Percentiles rank a stretch among this genome's conserved stretches.
These are phyloP conservation scores for Scenedesmus sp. DNA, from an alignment of 163 green algal species.

Conservation along the genomic window DNA sequence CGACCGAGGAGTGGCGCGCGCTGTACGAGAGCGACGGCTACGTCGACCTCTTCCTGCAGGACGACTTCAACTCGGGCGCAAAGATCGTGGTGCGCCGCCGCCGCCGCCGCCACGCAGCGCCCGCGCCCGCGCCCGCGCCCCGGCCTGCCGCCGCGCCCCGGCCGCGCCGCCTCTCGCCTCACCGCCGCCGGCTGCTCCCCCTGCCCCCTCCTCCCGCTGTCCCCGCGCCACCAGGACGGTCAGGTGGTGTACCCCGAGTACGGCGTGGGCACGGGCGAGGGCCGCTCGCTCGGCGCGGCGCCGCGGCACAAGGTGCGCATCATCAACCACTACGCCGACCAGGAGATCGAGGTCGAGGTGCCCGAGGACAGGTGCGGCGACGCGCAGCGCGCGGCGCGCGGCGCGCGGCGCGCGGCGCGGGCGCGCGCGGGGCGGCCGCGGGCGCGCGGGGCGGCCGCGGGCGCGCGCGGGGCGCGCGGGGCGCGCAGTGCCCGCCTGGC, in stretches of 20 bases:
- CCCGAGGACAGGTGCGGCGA: conserved; percentile 87
- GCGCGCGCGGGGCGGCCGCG: neutral
- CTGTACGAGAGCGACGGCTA: conserved; percentile 85
- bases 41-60: conserved; percentile 93
- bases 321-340: conserved; percentile 68
- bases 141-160: neutral
- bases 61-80: conserved; percentile 94
- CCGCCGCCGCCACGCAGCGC: too few relatives aligned
- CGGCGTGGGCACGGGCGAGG: conserved; percentile 85
- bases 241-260: conserved; percentile 71
- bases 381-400: too few relatives aligned
- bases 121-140: too few relatives aligned
- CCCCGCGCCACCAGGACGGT: conserved; percentile 69
- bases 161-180: too few relatives aligned
- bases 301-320: conserved; percentile 81
- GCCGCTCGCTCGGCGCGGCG: conserved; percentile 57
- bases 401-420: neutral
- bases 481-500: neutral
- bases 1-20: conserved; percentile 85
- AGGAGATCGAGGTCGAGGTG: conserved; percentile 88
- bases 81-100: conserved; percentile 72
- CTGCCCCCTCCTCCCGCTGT: too few relatives aligned
- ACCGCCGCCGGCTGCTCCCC: neutral
- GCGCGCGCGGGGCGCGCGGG: neutral
- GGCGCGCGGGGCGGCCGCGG: neutral